These are phyloP conservation scores for Monilinia fructicola DNA, from an alignment of 2,329 filamentous ascomycete genomes.

Conservation along the genomic window DNA sequence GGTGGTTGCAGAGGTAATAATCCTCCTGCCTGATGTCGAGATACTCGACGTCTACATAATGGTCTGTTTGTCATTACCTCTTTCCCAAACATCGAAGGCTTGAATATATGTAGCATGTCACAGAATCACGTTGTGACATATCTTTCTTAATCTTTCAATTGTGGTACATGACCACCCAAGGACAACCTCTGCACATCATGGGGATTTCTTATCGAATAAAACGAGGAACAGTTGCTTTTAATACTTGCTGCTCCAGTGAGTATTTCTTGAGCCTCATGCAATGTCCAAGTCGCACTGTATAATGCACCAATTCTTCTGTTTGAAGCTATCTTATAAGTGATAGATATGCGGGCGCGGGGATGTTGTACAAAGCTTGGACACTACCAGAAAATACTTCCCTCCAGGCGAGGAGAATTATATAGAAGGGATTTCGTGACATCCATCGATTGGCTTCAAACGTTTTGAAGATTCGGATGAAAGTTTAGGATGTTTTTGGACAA, in stretches of 20 bases:
- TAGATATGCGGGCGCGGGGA: not conserved
- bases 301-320: too few species aligned
- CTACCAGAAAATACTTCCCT: not conserved
- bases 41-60: not conserved
- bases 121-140: not conserved
- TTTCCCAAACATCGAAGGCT: not conserved
- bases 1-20: not conserved
- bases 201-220: not conserved
- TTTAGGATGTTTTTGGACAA: not conserved
- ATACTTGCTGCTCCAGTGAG: not conserved
- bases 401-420: not conserved
- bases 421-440: not conserved
- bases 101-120: not conserved
- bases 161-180: not conserved
- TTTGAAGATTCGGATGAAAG: not conserved
- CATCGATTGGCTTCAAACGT: not conserved
- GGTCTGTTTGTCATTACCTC: not conserved
- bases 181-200: too few species aligned
- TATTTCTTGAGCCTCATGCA: not conserved
- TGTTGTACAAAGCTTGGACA: not conserved
- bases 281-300: not conserved
- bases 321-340: not conserved
- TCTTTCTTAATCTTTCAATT: not conserved
- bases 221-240: not conserved
- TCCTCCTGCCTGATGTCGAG: not conserved